phyloP scores from a whole-genome alignment of 1,284 basidiomycete species.

The Malassezia globosa region DNA sequence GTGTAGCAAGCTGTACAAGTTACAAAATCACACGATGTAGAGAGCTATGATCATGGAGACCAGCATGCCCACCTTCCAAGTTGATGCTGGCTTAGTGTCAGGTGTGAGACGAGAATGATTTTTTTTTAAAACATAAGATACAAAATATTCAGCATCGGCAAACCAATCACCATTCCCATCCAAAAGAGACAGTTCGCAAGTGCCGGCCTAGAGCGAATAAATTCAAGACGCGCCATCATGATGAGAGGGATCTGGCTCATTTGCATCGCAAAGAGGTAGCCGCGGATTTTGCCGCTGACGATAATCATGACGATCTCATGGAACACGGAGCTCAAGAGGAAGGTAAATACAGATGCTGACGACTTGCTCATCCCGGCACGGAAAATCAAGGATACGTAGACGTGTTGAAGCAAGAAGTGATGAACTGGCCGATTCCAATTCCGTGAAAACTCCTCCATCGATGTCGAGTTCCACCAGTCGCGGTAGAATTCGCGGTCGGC shows the following conservation, averaged over 20 bases:
- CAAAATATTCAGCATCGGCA: constrained; percentile 79
- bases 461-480: constrained; percentile 94
- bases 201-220: constrained; percentile 29
- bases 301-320: constrained; percentile 92
- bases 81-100: not conserved
- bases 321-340: constrained; percentile 55
- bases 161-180: constrained; percentile 69
- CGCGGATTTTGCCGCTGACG: constrained; percentile 44
- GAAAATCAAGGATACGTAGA: constrained; percentile 71
- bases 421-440: constrained; percentile 56
- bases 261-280: constrained; percentile 51
- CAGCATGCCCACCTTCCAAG: too few species aligned
- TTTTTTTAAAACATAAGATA: constrained; percentile 49
- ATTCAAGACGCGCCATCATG: constrained; percentile 57
- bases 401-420: constrained; percentile 82
- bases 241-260: constrained; percentile 88
- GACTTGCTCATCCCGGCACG: constrained; percentile 63
- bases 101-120: too few species aligned
- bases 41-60: too few species aligned
- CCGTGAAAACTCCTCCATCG: constrained; percentile 75
- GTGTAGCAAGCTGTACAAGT: too few species aligned
- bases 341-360: constrained; percentile 79
- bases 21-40: not conserved
- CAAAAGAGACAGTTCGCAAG: constrained; percentile 65
- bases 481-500: constrained; percentile 93